These are phyloP conservation scores for Pilaira anomala DNA, from an alignment of 192 early-diverging fungal species.

Conservation along the genomic window DNA sequence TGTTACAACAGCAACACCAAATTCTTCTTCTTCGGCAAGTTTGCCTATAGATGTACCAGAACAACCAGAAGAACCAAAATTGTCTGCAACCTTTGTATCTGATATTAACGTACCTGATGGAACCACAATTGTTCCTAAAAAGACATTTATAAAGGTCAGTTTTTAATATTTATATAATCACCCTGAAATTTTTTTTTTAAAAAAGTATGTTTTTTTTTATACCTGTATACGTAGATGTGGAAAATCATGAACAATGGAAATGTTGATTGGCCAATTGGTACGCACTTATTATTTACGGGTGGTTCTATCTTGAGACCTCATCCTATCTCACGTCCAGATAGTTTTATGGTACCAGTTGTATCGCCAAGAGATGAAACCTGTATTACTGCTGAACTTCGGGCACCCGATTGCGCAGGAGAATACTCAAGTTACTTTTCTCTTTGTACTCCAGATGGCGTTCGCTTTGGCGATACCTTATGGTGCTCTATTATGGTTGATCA, in stretches of 20 bases:
- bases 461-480: conserved; percentile 67
- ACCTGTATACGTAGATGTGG: conserved; percentile 50
- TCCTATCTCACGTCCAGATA: conserved; percentile 42
- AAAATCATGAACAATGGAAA: conserved; percentile 60
- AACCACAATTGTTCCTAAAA: conserved; percentile 48
- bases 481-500: conserved; percentile 54
- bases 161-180: background rate
- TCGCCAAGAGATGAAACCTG: conserved; percentile 50
- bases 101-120: conserved; percentile 68
- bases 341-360: conserved; percentile 44
- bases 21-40: too few species aligned
- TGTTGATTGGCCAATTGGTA: conserved; percentile 58
- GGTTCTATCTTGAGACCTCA: conserved; percentile 42
- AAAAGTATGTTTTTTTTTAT: too few species aligned
- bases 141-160: conserved; percentile 54
- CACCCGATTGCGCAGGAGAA: conserved; percentile 54
- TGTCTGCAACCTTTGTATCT: conserved; percentile 54
- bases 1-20: background rate
- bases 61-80: background rate
- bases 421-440: conserved; percentile 65
- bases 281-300: conserved; percentile 50
- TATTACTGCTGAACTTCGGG: conserved; percentile 62
- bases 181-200: background rate
- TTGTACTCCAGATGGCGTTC: conserved; percentile 51
- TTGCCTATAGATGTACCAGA: too few species aligned